Evolutionary conservation across 2,329 filamentous ascomycete species (phyloP).

Genomic region (Ambrosiella cleistominuta): DNA sequence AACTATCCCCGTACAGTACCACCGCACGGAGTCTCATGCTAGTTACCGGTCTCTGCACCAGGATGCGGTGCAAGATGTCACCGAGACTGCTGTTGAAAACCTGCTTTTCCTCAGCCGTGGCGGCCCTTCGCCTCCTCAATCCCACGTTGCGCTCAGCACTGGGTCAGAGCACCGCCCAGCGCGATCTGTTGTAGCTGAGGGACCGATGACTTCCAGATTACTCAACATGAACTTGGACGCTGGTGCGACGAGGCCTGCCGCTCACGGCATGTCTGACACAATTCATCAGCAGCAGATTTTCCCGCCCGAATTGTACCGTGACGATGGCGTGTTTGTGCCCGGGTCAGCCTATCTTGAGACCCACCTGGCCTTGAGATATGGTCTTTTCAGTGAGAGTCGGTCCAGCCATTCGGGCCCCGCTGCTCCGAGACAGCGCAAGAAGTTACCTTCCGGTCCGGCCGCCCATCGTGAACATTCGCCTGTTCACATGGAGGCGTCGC

Average conservation of each 20-base stretch:
- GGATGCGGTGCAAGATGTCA: conserved; percentile 1
- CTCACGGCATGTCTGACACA: conserved; percentile 16
- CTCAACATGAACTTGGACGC: conserved; percentile 4
- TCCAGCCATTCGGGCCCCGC: conserved; percentile 18
- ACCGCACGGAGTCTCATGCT: not conserved
- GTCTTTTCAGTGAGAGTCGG: conserved; percentile 27
- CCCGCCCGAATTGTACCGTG: conserved; percentile 19
- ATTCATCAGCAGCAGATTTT: conserved; percentile 16
- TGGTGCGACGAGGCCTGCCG: conserved; percentile 12
- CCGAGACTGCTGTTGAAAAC: conserved; percentile 22
- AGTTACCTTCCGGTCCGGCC: conserved; percentile 3
- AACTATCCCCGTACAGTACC: not conserved
- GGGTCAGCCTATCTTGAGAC: conserved; percentile 30
- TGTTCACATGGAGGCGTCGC: not conserved
- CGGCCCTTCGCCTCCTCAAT: conserved; percentile 9
- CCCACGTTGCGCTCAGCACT: conserved; percentile 11
- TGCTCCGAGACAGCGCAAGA: conserved; percentile 5
- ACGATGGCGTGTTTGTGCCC: conserved; percentile 28
- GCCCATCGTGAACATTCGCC: not conserved
- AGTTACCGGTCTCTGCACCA: not conserved
- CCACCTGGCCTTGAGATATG: conserved; percentile 27
- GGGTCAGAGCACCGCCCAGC: not conserved
- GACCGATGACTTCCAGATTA: not conserved
- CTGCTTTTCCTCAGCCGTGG: conserved; percentile 21
- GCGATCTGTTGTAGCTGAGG: not conserved